Evolutionary conservation across 2,329 filamentous ascomycete species (phyloP), one percentile per base, ranked within the genome.

Genomic region (Xylariaceae sp.): DNA sequence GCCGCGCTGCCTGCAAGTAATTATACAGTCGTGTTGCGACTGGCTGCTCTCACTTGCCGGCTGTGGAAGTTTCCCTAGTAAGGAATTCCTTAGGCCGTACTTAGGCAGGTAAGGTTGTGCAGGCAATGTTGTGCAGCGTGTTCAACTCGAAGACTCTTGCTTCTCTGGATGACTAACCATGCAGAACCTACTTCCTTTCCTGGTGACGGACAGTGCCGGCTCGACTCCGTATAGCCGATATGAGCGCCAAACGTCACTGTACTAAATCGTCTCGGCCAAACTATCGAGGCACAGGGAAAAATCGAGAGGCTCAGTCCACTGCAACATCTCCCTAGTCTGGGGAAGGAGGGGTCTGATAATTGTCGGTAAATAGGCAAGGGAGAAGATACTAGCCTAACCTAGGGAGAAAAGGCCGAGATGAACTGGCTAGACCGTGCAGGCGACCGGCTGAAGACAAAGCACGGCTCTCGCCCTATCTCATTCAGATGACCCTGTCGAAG

Each of bases 181-280:
- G 43, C 43, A 46, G 40, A 48, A 39, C 26, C 38, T 46, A 43
- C 46, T 44, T 47, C 40, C 40, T 41, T 47, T 47, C 46, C 34
- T 41, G 43, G 44, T 39, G 36, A 44, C 40, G 46, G 46, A 36
- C 40, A 42, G 38, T 28, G 21, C 31, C 37, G 36, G 37, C 30
- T 36, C 34, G 40, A 46, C 43, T 47, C 46, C 46, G 40, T 49
- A 43, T 47, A 47, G 46, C 46, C 44, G 46, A 49, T 35, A 49
- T 47, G 43, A 47, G 44, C 33, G 11, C 26, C 46, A 35, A 36
- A 46, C 43, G 39, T 49, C 46, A 42, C 44, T 26, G 34, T 42
- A 32, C 34, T 24, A 28, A 33, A 36, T 26, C 13, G 26, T 27
- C 30, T 40, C 28, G 33, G 29, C 36, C 36, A 12, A 35, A 5